Evolutionary conservation across 768 basidiomycete genomes (phyloP), one percentile per base, ranked within the genome.

Genomic region (Pisolithus tinctorius): DNA sequence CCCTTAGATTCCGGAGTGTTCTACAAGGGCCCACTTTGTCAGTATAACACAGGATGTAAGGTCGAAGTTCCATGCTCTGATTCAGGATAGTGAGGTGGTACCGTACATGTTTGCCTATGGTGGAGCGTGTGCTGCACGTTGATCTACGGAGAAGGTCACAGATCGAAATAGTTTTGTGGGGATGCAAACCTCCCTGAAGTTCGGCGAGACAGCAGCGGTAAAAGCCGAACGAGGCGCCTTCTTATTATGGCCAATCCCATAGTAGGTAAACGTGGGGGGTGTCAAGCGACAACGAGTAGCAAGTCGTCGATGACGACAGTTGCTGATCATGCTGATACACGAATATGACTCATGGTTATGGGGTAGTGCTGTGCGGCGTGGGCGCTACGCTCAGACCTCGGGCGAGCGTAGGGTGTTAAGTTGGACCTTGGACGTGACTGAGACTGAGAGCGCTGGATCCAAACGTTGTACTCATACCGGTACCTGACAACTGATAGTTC

Each of bases 41-140:
- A 57, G 55, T 42, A 47, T 36, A 10, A 47, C 54, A 54, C 60
- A 47, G 58, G 55, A 53, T 43, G 41, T 41, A 52, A 20, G 20
- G 54, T 48, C 52, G 53, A 53, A 53, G 47, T 39, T 47, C 59
- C 49, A 50, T 39, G 48, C 59, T 55, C 54, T 60, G 44, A 49
- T 48, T 47, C 46, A 53, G 56, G 51, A 53, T 26, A 51, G 10
- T 43, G 53, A 44, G 42, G 14, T 39, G 11, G 13, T 31, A 17
- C 20, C 23, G 30, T 17, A 27, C 14, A 29, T 30, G 40, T 10
- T 47, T 25, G 46, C 31, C 27, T 42, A 30, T 36, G 30, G 23
- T 46, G 31, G n/a, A 41, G 31, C 41, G 41, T 43, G 42, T 29
- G 17, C 39, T 20, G 13, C 38, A n/a, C 26, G 29, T 41, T 31